phyloP scores from a whole-genome alignment of 345 rosid genomes.

The Cardamine chenopodiifolia region DNA sequence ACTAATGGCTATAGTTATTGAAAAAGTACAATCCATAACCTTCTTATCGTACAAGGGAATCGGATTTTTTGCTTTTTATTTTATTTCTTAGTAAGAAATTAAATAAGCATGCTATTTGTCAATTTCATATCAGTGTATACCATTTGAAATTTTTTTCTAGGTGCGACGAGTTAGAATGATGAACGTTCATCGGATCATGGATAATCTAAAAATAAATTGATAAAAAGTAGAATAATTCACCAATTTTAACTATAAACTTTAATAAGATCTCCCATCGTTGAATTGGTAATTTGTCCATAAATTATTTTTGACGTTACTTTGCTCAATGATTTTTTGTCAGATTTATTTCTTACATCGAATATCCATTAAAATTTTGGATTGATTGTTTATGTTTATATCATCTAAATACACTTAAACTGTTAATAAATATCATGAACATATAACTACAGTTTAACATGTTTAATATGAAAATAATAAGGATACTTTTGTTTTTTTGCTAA shows the following conservation, averaged over 20 bases:
- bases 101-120: not conserved
- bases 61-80: not conserved
- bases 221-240: not conserved
- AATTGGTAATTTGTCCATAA: not conserved
- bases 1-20: not conserved
- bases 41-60: not conserved
- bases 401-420: not conserved
- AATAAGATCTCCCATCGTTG: not conserved
- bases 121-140: conserved; percentile 19
- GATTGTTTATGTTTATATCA: not conserved
- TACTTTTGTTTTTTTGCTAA: not conserved
- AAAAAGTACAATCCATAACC: not conserved
- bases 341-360: not conserved
- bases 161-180: not conserved
- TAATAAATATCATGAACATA: not conserved
- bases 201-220: not conserved
- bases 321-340: not conserved
- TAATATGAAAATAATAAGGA: not conserved
- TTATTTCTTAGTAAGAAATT: not conserved
- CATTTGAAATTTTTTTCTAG: not conserved
- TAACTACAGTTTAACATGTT: not conserved
- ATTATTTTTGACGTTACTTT: not conserved
- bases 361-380: not conserved
- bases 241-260: not conserved
- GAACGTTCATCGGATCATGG: too few species aligned